Base-by-base conservation (phyloP, 192 early-diverging fungal genomes). In the Umbelopsis ramanniana region DNA sequence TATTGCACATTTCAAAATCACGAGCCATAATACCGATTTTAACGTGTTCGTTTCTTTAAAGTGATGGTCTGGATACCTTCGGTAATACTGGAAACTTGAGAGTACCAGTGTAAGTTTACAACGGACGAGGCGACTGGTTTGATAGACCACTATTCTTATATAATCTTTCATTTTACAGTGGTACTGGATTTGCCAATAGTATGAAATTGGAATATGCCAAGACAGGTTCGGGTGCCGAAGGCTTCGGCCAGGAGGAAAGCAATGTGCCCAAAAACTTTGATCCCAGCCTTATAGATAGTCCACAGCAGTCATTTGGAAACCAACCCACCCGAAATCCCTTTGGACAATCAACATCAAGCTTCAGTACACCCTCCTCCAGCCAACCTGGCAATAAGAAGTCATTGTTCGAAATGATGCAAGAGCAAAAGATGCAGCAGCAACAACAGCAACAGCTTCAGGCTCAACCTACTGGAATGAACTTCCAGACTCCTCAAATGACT, bases 51-150 rank as follows among this genome's bases (percentile, higher is more conserved):
- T 15, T 3, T 72, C 55, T 33, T 35, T 46, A 11, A 55, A 79
- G 82, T 40, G 84, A 85, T 69, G 86, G 86, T 29, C 79, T 84
- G 70, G 86, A 87, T 72, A 84, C 82, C 2, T 86, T 86, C 60
- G 83, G 85, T 46, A 84, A 86, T 71, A 68, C 50, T n/a, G 85
- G 85, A 46, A 79, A 79, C 74, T 70, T 81, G n/a, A 83, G 85
- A 45, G 72, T 86, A 24, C 85, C 85, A 26, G 43, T 52, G 83
- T 83, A 81, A 76, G 79, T 29, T 29, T 79, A 5, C 38, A 21
- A 55, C 45, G 48, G 24, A n/a, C 17, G 48, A n/a, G 6, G 5
- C 7, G 48, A 19, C 48, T 6, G 5, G 17, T 50, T 10, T 50
- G 48, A 19, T 50, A 6, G n/a, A 17, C 1, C n/a, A 17, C 6